Evolutionary conservation across 352 stramenopile genomes (phyloP).

Genomic region (Phytophthora sp.): DNA sequence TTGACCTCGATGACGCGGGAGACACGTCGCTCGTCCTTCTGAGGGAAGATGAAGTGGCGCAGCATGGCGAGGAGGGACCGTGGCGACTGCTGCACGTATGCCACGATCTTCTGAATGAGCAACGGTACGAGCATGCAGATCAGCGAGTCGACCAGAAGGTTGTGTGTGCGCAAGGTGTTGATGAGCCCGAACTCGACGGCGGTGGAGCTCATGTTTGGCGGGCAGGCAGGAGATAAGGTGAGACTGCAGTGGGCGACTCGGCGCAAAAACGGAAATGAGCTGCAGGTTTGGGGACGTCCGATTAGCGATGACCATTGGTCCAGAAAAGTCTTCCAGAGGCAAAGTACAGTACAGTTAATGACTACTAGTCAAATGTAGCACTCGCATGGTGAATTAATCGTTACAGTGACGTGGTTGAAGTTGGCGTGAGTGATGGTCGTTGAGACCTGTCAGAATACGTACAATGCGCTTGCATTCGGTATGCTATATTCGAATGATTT

Average conservation of each 20-base stretch:
- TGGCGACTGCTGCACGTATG: conserved; percentile 35
- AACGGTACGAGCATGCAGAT: conserved; percentile 64
- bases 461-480: neutral
- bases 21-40: conserved; percentile 29
- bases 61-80: conserved; percentile 27
- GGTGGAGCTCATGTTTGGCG: conserved; percentile 43
- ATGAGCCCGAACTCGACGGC: conserved; percentile 57
- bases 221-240: neutral
- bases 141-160: conserved; percentile 59
- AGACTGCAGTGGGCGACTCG: conserved; percentile 1
- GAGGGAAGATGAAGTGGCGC: conserved; percentile 18
- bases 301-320: neutral
- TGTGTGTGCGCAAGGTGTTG: conserved; percentile 58
- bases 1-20: conserved; percentile 46
- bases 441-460: conserved; percentile 18
- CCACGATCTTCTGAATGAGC: conserved; percentile 49
- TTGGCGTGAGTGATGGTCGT: conserved; percentile 34
- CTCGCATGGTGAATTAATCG: conserved; percentile 2
- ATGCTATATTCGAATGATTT: neutral
- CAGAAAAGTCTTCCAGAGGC: neutral
- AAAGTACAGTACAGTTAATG: no score
- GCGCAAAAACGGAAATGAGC: conserved; percentile 25
- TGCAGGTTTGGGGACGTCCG: neutral
- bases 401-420: no score
- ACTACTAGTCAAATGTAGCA: no score